Base-by-base conservation (phyloP, 495 filamentous ascomycete species). In the Lasiosphaeria hispida region DNA sequence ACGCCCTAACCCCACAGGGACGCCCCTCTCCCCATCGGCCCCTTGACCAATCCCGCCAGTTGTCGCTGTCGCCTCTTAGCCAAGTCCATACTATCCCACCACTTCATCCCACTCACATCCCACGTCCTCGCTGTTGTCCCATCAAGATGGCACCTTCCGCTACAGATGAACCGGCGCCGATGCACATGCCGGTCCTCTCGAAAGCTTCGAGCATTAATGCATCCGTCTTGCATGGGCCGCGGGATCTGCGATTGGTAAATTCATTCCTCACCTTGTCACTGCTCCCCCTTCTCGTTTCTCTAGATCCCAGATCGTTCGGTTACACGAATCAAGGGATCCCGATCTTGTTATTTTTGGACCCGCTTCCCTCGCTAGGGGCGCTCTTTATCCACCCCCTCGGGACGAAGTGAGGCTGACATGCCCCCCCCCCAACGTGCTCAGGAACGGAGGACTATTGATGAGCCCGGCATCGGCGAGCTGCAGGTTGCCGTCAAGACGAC, bases 401-500 rank as follows among this genome's bases (percentile, higher is more conserved):
- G 10, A 59, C 7, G 2, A 11, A 23, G 5, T 34, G 14, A 44
- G n/a, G 39, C 64, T 66, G 43, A 65, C 62, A 41, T 19, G n/a
- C 8, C 14, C 35, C 23, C 23, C 38, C 44, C 23, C 23, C 23
- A 30, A 30, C 23, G 36, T 14, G 4, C 40, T 30, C 41, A 81
- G 80, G 80, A 83, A 66, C 69, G 68, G 10, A 70, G 77, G 58
- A 72, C 9, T 45, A 77, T 83, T 44, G 71, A 77, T 33, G 73
- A 76, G 3, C 80, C 80, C 9, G 66, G 69, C 8, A 23, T 62
- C 55, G 78, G 75, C 13, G 85, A 92, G 63, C 80, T 92, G 49
- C 90, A 92, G 75, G 79, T 92, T 63, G 79, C 85, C 63, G 77
- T 92, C 64, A 82, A 81, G 68, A 83, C 86, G 17, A 92, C 89